Evolutionary conservation across 2,329 filamentous ascomycete genomes (phyloP), one percentile per base, ranked within the genome.

Genomic region (Trematosphaeria pertusa): DNA sequence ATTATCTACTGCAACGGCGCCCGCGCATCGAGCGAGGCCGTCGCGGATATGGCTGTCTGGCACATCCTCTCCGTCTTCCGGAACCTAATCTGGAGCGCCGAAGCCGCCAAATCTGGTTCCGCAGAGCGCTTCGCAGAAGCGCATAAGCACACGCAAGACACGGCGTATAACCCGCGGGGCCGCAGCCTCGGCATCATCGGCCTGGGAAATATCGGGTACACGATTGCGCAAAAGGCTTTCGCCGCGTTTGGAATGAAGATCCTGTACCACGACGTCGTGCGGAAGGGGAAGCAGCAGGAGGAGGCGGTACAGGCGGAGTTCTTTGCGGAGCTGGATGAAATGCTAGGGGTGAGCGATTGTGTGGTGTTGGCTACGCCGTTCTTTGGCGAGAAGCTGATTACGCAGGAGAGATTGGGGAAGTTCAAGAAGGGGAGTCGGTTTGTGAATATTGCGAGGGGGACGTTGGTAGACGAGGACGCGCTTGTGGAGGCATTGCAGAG

Each of bases 11-110:
- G 49, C 48, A 58, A 59, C 33, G 56, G 52, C 20, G 54, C 56
- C 51, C 71, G 58, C 3, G 86, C 86, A 0, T 84, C 84, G 11
- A 82, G 84, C 5, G 86, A 89, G 61, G 81, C 85, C 2, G 86
- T 89, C 2, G 86, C 86, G 35, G 87, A 89, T 67, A 84, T 87
- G 58, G 82, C 85, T 78, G 55, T 58, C 35, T 58, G 48, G 45
- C 52, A 87, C 61, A 81, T 89, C 54, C 80, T 89, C 40, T 81
- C 81, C 9, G 84, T 82, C 4, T 89, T 88, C 73, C 46, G 50
- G 12, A 50, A 51, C 28, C 40, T 59, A 28, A 56, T 48, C 17
- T 57, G 53, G 50, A 50, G 44, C 30, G 48, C 48, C 3, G 43
- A 56, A 30, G 36, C 40, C 14, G 54, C 54, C n/a, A 48, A 53